Percentiles rank a stretch among this genome's conserved stretches.
phyloP scores from a whole-genome alignment of 108 stramenopile species.

The Nitzschia sp. region DNA sequence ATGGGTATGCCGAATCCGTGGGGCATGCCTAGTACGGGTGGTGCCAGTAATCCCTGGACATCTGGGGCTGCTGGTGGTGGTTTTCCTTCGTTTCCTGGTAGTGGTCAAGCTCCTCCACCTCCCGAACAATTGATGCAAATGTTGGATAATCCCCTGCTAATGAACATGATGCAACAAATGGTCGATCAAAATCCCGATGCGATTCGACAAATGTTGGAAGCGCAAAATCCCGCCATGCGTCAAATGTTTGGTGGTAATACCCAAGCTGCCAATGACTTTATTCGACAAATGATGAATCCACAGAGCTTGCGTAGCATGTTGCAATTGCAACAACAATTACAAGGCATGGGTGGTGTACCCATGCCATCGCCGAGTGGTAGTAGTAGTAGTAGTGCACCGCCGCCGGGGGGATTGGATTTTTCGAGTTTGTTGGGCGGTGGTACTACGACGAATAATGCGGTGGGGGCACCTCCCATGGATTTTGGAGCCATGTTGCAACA shows the following conservation, averaged over 20 bases:
- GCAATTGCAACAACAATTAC: constrained; percentile 70
- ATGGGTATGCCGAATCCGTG: constrained; percentile 36
- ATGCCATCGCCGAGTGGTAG: not conserved
- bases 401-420: constrained; percentile 64
- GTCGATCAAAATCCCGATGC: constrained; percentile 70
- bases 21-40: constrained; percentile 29
- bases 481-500: constrained; percentile 29
- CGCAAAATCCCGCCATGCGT: constrained; percentile 73
- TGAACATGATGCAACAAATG: constrained; percentile 72
- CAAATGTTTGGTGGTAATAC: constrained; percentile 80
- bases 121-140: constrained; percentile 62
- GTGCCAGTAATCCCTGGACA: constrained; percentile 51
- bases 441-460: too few relatives aligned
- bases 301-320: constrained; percentile 69
- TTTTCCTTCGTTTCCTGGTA: constrained; percentile 5
- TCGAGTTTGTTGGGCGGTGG: constrained; percentile 41
- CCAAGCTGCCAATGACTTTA: constrained; percentile 40
- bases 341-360: constrained; percentile 23
- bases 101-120: constrained; percentile 15
- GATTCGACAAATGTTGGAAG: constrained; percentile 62
- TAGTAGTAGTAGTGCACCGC: not conserved
- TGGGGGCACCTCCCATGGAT: constrained; percentile 22
- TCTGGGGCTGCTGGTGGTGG: constrained; percentile 9
- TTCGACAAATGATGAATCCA: constrained; percentile 81
- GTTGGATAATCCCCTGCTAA: constrained; percentile 69